Base-by-base conservation (phyloP, 371 early-diverging fungal genomes). In the Mucor velutinosus region DNA sequence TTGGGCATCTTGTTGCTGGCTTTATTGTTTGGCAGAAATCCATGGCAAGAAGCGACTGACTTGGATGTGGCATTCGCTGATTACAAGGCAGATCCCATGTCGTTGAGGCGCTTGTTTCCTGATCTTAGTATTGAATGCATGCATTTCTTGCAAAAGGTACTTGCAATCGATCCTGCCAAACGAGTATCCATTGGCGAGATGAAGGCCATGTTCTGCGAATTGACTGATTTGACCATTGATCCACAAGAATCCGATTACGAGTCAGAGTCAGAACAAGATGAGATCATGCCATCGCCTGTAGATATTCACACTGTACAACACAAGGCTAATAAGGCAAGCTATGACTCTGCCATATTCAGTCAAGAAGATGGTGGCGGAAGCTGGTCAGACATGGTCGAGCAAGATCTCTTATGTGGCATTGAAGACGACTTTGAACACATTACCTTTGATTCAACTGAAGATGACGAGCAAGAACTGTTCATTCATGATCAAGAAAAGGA, bases 1-100 rank as follows among this genome's bases (percentile, higher is more conserved):
- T 73, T 94, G 8, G 93, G 93, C 30, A 86, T 94, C 59, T 80
- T 94, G 35, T 75, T 94, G 27, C 61, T 93, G 65, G 92, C 92
- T 63, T 69, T 94, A 29, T 64, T 90, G 30, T 88, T 88, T 77
- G 92, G 92, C 30, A 87, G 91, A 60, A 93, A 94, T 71, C 94
- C 93, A 2, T 94, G 94, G 94, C 83, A 88, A 71, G 85, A 86
- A 45, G 88, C 90, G 5, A 77, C 81, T 21, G 69, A 77, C 21
- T 58, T 71, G 37, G 90, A 90, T 62, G 65, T 74, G 8, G 82
- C 84, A 19, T 90, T 82, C 73, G 70, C 79, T 12, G 85, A 82
- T 56, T 90, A 78, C 69, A 77, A 70, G 27, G 70, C 78, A 21
- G 72, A 86, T 39, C 79, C 86, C 17, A 45, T 66, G 43, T 77